Evolutionary conservation across 768 basidiomycete genomes (phyloP).

Genomic region (Galerina marginata): DNA sequence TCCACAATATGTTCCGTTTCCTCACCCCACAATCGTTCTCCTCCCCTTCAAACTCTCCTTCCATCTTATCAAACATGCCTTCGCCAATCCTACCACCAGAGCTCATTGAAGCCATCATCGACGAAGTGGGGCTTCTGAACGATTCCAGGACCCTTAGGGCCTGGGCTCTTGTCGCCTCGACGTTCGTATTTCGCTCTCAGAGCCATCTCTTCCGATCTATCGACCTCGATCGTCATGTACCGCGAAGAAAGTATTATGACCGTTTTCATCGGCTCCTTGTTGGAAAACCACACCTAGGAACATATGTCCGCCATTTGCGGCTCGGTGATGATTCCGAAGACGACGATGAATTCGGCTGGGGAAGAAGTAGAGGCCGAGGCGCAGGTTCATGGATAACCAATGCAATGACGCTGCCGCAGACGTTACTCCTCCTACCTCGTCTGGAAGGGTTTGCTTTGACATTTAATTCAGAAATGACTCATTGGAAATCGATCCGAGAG

Average conservation of each 20-base stretch:
- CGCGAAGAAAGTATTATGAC: conserved; percentile 19
- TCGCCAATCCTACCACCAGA: conserved; percentile 20
- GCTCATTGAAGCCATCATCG: conserved; percentile 26
- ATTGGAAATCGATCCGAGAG: conserved; percentile 20
- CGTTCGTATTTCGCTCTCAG: conserved; percentile 23
- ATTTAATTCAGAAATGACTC: conserved; percentile 24
- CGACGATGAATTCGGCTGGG: conserved; percentile 17
- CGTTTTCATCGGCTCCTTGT: conserved; percentile 24
- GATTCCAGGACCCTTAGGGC: conserved; percentile 19
- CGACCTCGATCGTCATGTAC: conserved; percentile 18
- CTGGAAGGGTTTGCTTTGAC: conserved; percentile 24
- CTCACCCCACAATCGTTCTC: neutral
- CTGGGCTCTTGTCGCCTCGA: conserved; percentile 22
- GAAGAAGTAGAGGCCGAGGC: neutral
- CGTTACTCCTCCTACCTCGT: conserved; percentile 17
- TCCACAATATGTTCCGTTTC: neutral
- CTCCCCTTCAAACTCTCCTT: neutral
- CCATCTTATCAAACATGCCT: neutral
- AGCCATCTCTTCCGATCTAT: conserved; percentile 23
- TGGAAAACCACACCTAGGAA: conserved; percentile 22
- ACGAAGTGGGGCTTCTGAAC: conserved; percentile 20
- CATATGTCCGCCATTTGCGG: conserved; percentile 23
- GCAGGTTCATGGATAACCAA: conserved; percentile 11
- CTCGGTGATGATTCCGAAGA: conserved; percentile 28
- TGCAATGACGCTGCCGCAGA: conserved; percentile 18